Evolutionary conservation across 805 yeast species (phyloP), one percentile per base, ranked within the genome.

Genomic region (Hanseniaspora meyeri): DNA sequence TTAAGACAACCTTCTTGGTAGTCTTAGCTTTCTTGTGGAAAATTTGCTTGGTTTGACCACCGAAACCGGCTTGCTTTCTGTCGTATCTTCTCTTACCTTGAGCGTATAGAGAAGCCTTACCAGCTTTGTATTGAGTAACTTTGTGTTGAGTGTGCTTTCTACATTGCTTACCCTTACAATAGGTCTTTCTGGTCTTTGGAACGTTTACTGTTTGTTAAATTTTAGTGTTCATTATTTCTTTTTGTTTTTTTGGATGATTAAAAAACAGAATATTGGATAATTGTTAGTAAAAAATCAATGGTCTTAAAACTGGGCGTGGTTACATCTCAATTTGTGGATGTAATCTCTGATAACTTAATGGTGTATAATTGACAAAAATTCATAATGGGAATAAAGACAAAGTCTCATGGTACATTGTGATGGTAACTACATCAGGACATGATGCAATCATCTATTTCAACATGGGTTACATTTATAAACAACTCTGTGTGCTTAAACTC

Each of bases 31-130:
- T 93, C 87, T 93, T 93, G 87, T 89, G 97, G 97, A 93, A 93
- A 80, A 93, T 85, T 75, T 84, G 98, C 83, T 89, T 93, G 80
- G 98, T 93, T 82, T 93, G 99, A 87, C 99, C 99, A 87, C 99
- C 99, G 81, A 83, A 93, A 89, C 98, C 98, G 72, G 86, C 75
- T 82, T 93, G 98, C 80, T 93, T 93, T 81, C 99, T 96, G 91
- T 93, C 98, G 82, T 93, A 93, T 83, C 99, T 90, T 84, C 99
- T 89, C 91, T 95, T 93, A 85, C 99, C 99, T 82, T 93, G 97
- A 70, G 97, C 96, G 74, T 83, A 89, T 72, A 90, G 84, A 65
- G 97, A 91, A 76, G 98, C 97, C 83, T 93, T 93, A 81, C 99
- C 98, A 75, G 97, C 96, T 79, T 93, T 93, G 95, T 93, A 93